phyloP scores from a whole-genome alignment of 1,284 basidiomycete species.

The Tilletia setariae region DNA sequence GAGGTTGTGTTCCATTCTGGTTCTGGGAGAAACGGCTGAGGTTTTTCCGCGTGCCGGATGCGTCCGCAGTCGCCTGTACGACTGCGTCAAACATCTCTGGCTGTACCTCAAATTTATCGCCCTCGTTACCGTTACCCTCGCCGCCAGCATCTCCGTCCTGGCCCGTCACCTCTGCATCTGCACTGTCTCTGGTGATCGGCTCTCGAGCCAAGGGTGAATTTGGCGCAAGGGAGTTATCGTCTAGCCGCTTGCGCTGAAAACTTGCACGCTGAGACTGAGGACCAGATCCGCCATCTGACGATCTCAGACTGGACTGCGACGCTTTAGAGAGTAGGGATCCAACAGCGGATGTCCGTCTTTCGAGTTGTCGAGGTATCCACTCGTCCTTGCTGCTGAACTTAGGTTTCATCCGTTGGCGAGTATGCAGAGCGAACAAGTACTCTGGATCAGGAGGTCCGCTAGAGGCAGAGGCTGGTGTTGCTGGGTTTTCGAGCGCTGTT shows the following conservation, averaged over 20 bases:
- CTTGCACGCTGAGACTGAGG: too few species aligned
- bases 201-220: background rate
- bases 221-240: too few species aligned
- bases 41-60: slow-evolving; percentile 17
- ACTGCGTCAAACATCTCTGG: slow-evolving; percentile 1
- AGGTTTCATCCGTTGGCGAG: slow-evolving; percentile 40
- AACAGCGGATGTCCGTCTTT: background rate
- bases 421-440: slow-evolving; percentile 42
- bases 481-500: background rate
- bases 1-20: background rate
- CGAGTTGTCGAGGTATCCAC: background rate
- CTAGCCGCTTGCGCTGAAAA: too few species aligned
- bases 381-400: slow-evolving; percentile 11
- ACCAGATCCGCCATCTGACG: background rate
- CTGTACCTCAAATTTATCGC: background rate
- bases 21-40: background rate
- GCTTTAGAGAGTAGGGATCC: background rate
- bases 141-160: background rate
- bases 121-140: slow-evolving; percentile 6
- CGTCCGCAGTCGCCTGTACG: slow-evolving; percentile 4
- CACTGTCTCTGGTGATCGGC: background rate
- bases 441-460: slow-evolving; percentile 14
- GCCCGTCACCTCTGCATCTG: slow-evolving; percentile 2
- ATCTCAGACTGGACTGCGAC: background rate
- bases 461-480: background rate